Evolutionary conservation across 2,329 filamentous ascomycete species (phyloP).

Genomic region (Fusarium temperatum): DNA sequence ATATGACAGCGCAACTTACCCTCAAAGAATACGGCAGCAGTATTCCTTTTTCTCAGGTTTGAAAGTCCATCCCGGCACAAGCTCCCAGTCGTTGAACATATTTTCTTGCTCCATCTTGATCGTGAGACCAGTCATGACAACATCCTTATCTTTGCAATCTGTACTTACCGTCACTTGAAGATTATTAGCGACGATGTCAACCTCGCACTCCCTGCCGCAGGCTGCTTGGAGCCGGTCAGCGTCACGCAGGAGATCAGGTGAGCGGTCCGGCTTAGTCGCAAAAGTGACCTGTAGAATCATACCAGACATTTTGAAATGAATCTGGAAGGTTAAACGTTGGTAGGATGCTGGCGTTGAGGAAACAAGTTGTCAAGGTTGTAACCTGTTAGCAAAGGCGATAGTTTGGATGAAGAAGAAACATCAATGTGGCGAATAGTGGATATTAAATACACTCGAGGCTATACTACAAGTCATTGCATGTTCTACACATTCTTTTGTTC

Average conservation of each 20-base stretch:
- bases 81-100: not conserved
- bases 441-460: not conserved
- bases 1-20: not conserved
- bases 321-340: not conserved
- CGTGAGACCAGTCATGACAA: not conserved
- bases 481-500: not conserved
- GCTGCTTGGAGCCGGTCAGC: not conserved
- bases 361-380: too few species aligned
- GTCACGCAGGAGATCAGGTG: not conserved
- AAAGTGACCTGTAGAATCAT: not conserved
- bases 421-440: fast-evolving
- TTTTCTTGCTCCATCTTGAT: not conserved
- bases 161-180: not conserved
- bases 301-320: fast-evolving
- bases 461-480: fast-evolving
- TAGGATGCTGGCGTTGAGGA: fast-evolving
- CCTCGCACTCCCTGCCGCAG: not conserved
- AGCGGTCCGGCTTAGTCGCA: not conserved
- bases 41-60: not conserved
- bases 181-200: not conserved
- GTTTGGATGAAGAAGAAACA: fast-evolving
- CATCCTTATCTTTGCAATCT: not conserved
- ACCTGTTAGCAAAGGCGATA: fast-evolving
- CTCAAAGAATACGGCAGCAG: not conserved
- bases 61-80: not conserved